These are phyloP conservation scores for Dalbergia oliveri DNA, from an alignment of 306 rosid species.

Conservation along the genomic window DNA sequence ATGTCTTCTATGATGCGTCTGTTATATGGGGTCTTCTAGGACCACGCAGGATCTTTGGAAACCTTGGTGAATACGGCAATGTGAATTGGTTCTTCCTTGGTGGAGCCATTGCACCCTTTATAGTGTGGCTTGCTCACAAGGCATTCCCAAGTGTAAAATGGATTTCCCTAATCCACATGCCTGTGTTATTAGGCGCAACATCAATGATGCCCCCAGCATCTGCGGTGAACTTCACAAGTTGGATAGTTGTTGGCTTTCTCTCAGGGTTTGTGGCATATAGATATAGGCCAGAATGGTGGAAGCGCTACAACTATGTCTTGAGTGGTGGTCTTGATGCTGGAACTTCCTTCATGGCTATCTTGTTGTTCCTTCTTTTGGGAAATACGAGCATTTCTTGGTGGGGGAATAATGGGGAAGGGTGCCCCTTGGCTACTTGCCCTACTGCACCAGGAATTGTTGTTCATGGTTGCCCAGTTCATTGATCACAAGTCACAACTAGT, in stretches of 20 bases:
- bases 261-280: constrained; percentile 62
- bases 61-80: constrained; percentile 73
- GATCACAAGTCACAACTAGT: background rate
- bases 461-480: constrained; percentile 59
- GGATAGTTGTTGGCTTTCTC: constrained; percentile 64
- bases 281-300: constrained; percentile 68
- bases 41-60: constrained; percentile 84
- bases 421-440: constrained; percentile 85
- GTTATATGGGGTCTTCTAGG: constrained; percentile 94
- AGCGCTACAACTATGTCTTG: constrained; percentile 69
- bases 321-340: constrained; percentile 92
- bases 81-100: constrained; percentile 79
- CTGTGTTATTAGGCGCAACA: constrained; percentile 73
- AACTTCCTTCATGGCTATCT: constrained; percentile 76
- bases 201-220: constrained; percentile 84
- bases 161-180: constrained; percentile 72
- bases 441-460: constrained; percentile 60
- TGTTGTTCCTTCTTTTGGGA: constrained; percentile 63
- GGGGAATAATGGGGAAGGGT: constrained; percentile 71
- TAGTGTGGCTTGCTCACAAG: constrained; percentile 77
- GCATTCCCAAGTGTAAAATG: constrained; percentile 66
- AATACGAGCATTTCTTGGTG: constrained; percentile 62
- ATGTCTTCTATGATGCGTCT: constrained; percentile 79
- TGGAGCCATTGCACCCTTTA: constrained; percentile 74
- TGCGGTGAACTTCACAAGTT: constrained; percentile 76